Base-by-base conservation (phyloP, 768 basidiomycete genomes). In the Boletus sp. region DNA sequence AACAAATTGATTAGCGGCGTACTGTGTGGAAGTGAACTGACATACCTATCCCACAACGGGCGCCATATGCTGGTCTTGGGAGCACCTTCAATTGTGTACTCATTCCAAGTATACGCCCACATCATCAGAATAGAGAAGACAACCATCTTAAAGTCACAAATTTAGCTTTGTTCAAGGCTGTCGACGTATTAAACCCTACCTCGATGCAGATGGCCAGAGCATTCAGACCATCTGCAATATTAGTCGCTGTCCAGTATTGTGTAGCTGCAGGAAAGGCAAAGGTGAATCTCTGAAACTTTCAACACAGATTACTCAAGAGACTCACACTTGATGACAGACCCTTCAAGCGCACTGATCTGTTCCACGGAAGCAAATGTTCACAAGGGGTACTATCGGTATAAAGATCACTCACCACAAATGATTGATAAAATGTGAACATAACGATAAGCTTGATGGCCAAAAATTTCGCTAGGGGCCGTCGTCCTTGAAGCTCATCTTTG, bases 391-490 rank as follows among this genome's bases (percentile, higher is more conserved):
- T 1, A 11, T 17, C 11, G 9, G 17, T 10, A 47, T 7, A 20
- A 7, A n/a, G 3, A 50, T 4, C 28, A 74, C 86, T 52, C 64
- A 89, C 86, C 50, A 91, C 71, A 64, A 92, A 89, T 1, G 81
- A 78, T 65, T 94, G 94, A 70, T 94, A 96, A 71, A 91, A 94
- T 0, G 92, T 93, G 69, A 89, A 85, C 83, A 93, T 85, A 44
- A 93, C 89, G 47, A 92, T 89, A 32, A 90, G 74, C 71, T 95
- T 95, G 76, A 96, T 94, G 3, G 84, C 76, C 58, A 95, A 67
- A 71, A 96, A 96, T 76, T 95, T 95, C 28, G 87, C 83, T 30
- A 94, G 74, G 29, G 93, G 94, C 29, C 87, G 79, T 17, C 84
- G 80, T 35, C 87, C 90, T 53, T 66, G 74, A n/a, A 96, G 81